phyloP scores from a whole-genome alignment of 2,329 filamentous ascomycete species.

The Exophiala sideris region DNA sequence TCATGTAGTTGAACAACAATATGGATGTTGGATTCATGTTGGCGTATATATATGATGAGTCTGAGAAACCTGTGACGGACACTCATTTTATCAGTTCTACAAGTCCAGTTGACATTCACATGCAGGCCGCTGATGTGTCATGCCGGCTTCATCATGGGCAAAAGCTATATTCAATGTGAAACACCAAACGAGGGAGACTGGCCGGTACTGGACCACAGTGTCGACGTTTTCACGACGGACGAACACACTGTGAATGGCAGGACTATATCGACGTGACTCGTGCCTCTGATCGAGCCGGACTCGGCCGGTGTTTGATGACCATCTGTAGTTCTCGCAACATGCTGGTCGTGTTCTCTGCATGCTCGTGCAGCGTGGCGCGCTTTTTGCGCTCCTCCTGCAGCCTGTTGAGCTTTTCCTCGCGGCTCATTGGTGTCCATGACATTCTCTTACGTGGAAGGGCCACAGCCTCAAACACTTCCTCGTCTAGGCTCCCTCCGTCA shows the following conservation, averaged over 20 bases:
- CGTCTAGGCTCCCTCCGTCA: constrained; percentile 52
- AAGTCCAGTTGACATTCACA: too few species aligned
- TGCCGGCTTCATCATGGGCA: too few species aligned
- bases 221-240: too few species aligned
- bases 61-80: too few species aligned
- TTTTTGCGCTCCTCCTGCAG: constrained; percentile 82
- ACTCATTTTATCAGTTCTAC: too few species aligned
- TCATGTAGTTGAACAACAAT: too few species aligned
- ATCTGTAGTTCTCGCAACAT: constrained; percentile 94
- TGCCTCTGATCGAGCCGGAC: constrained; percentile 35
- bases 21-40: too few species aligned
- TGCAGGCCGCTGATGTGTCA: too few species aligned
- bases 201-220: not conserved
- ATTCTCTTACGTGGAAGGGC: constrained; percentile 70
- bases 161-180: not conserved
- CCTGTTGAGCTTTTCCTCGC: constrained; percentile 82
- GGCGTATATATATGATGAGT: too few species aligned
- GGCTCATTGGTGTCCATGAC: constrained; percentile 54
- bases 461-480: constrained; percentile 88
- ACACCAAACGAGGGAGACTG: not conserved
- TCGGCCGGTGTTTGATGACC: constrained; percentile 65
- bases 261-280: constrained; percentile 44
- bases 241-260: not conserved
- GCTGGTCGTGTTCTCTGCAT: constrained; percentile 74
- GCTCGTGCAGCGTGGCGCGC: constrained; percentile 68